Evolutionary conservation across 2,329 filamentous ascomycete genomes (phyloP), one percentile per base, ranked within the genome.

Genomic region (Pestalotiopsis sp.): DNA sequence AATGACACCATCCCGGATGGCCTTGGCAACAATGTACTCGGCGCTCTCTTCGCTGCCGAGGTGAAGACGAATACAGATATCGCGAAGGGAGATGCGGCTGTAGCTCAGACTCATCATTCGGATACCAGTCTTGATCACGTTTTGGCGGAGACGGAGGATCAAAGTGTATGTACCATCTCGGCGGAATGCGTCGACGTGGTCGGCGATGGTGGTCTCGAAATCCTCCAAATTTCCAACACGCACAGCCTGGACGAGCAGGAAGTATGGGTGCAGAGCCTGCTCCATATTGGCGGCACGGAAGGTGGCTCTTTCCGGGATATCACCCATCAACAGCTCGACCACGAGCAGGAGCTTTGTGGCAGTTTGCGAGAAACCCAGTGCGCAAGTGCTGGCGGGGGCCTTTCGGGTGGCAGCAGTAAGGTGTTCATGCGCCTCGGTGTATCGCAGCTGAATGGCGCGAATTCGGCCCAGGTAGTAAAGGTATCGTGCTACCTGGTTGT

Each of bases 61-160:
- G 66, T 97, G 94, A 64, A 99, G 87, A 62, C 96, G 93, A 69
- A 98, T 94, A 84, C 96, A 99, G 74, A 99, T 99, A 79, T 99
- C 96, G 69, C 96, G 92, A 68, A 99, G 88, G 1, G 95, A 98
- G 77, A 99, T 99, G 71, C 95, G 93, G 70, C 95, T 97, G 85
- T 99, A 99, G 23, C 95, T 97, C 72, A 99, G 86, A 56, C 95
- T 98, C 90, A 99, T 97, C 94, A 98, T 98, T 75, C 96, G 94
- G 72, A 99, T 97, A 73, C 96, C 96, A 3, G 96, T 99, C 87
- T 97, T 97, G 89, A 99, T 98, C 78, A 99, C 96, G 79, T 99
- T 99, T 82, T 99, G 96, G 75, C 96, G 91, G 71, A 99, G 87
- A 71, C 96, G 95, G 71, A 98, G 88, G 75, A 98, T 97, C 68